Conservation (phyloP, 768 basidiomycete species). For the Pisolithus orientalis region DNA sequence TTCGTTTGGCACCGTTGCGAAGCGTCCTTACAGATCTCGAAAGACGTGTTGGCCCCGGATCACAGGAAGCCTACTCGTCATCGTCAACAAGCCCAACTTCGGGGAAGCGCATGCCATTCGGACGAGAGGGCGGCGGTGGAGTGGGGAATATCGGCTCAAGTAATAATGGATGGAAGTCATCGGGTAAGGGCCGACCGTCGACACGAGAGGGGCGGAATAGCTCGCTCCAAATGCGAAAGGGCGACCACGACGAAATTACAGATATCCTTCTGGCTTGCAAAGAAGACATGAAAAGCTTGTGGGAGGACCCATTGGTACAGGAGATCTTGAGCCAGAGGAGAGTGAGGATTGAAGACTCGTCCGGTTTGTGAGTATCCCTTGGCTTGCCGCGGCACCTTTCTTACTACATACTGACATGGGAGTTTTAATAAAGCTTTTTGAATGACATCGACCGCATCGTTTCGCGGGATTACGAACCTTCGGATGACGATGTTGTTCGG, state of each 20-base stretch:
- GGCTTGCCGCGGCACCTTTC: background rate
- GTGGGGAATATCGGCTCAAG: too few relatives aligned
- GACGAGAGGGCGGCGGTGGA: too few relatives aligned
- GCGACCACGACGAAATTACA: constrained; percentile 42
- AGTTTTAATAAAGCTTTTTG: constrained; percentile 47
- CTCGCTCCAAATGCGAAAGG: constrained; percentile 25
- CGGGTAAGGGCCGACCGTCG: too few relatives aligned
- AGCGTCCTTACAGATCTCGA: constrained; percentile 57
- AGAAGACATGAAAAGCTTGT: constrained; percentile 62
- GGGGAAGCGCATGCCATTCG: too few relatives aligned
- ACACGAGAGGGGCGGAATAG: constrained; percentile 3
- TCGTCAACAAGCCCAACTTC: too few relatives aligned
- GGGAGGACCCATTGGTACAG: constrained; percentile 59
- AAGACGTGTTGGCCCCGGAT: constrained; percentile 48
- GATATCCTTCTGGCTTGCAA: constrained; percentile 55
- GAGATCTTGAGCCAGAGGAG: constrained; percentile 53
- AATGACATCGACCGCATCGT: constrained; percentile 65
- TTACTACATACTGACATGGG: background rate
- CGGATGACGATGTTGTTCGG: constrained; percentile 70
- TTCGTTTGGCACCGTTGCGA: constrained; percentile 51
- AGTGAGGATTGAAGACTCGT: constrained; percentile 57
- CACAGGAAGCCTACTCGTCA: constrained; percentile 9
- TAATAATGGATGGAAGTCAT: too few relatives aligned
- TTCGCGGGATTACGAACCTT: constrained; percentile 55
- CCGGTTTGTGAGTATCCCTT: constrained; percentile 59